Conservation (phyloP, 768 basidiomycete genomes). For the Psilocybe tampanensis region DNA sequence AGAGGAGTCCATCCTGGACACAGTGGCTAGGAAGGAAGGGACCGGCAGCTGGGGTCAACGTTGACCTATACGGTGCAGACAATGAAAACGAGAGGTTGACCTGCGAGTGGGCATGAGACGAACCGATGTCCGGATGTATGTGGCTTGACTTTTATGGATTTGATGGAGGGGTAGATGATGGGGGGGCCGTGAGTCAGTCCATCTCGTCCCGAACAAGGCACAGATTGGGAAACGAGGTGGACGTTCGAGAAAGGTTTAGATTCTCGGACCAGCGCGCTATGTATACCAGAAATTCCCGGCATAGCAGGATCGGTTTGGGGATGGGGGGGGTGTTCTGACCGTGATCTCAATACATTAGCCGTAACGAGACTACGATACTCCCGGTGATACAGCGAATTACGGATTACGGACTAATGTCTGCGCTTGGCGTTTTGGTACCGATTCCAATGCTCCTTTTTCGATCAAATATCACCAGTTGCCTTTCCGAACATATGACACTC, state of each 20-base stretch:
- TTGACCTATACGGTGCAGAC: slow-evolving; percentile 16
- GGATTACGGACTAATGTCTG: slow-evolving; percentile 23
- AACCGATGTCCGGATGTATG: slow-evolving; percentile 30
- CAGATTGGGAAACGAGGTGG: slow-evolving; percentile 18
- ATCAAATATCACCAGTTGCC: slow-evolving; percentile 16
- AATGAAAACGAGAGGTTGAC: slow-evolving; percentile 15
- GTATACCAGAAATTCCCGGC: slow-evolving; percentile 33
- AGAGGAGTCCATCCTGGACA: slow-evolving; percentile 23
- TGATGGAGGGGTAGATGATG: slow-evolving; percentile 24
- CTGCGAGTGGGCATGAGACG: slow-evolving; percentile 31
- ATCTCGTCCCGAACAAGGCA: slow-evolving; percentile 36
- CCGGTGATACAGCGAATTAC: slow-evolving; percentile 35
- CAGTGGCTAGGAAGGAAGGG: neutral
- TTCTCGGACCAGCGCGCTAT: slow-evolving; percentile 34
- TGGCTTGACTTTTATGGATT: slow-evolving; percentile 33
- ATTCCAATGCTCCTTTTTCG: slow-evolving; percentile 18
- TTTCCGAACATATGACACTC: slow-evolving; percentile 19
- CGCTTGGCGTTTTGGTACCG: slow-evolving; percentile 23
- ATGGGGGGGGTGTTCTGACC: slow-evolving; percentile 16
- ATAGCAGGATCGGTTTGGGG: slow-evolving; percentile 32
- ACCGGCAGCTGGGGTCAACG: slow-evolving; percentile 17
- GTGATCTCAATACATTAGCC: slow-evolving; percentile 34
- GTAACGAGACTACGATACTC: slow-evolving; percentile 24
- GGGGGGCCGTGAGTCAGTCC: slow-evolving; percentile 22
- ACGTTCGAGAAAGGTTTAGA: slow-evolving; percentile 26